phyloP scores from a whole-genome alignment of 2,329 filamentous ascomycete genomes.

The Emmonsiellopsis sp. region DNA sequence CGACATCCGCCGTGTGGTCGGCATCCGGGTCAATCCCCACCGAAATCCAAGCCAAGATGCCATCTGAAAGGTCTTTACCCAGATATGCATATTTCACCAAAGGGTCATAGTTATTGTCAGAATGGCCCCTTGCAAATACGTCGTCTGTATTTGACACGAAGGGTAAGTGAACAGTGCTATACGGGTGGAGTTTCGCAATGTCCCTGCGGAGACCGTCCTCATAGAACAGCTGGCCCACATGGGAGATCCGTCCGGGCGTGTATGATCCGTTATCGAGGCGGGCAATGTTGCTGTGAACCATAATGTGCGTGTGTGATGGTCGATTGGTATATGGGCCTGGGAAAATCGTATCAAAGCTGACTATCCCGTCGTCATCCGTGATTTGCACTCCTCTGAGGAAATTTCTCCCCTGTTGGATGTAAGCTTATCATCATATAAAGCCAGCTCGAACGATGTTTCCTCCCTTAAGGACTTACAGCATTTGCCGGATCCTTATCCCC shows the following conservation, averaged over 20 bases:
- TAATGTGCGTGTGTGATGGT: slow-evolving; percentile 42
- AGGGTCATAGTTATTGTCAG: slow-evolving; percentile 40
- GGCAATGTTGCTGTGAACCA: slow-evolving; percentile 33
- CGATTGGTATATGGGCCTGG: slow-evolving; percentile 41
- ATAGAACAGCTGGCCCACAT: background rate
- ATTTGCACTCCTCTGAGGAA: slow-evolving; percentile 43
- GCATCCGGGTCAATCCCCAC: slow-evolving; percentile 38
- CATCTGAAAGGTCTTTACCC: slow-evolving; percentile 39
- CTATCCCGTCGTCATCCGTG: slow-evolving; percentile 40
- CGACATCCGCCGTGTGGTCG: slow-evolving; percentile 16
- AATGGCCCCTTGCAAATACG: slow-evolving; percentile 31
- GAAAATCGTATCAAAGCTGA: slow-evolving; percentile 40
- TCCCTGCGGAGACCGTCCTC: background rate
- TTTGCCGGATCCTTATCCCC: no score
- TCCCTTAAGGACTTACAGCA: no score
- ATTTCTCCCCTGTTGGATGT: slow-evolving; percentile 20
- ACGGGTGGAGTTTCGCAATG: background rate
- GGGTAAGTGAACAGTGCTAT: background rate
- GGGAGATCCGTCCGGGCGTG: slow-evolving; percentile 36
- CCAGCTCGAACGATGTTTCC: no score
- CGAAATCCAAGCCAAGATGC: slow-evolving; percentile 42
- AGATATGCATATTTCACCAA: slow-evolving; percentile 48
- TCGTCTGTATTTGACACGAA: slow-evolving; percentile 23
- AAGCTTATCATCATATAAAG: background rate
- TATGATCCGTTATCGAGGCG: slow-evolving; percentile 39